Percentiles rank a stretch among this genome's conserved stretches.
Evolutionary conservation across 2,329 filamentous ascomycete species (phyloP).

Genomic region (Gyromitra esculenta): DNA sequence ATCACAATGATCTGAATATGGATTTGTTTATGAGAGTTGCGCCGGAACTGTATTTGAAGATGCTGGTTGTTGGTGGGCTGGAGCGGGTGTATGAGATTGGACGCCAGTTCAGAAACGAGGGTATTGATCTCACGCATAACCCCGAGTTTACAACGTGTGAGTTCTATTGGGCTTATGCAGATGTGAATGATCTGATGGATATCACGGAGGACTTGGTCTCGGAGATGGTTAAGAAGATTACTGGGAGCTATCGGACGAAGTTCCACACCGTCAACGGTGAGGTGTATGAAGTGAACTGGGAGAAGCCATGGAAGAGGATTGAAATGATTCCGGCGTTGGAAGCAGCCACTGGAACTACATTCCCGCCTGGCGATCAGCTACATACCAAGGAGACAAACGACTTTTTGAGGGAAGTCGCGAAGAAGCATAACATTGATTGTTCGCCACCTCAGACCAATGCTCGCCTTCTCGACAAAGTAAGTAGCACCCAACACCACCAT

Average conservation of each 20-base stretch:
- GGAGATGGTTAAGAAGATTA: constrained; percentile 85
- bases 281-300: constrained; percentile 93
- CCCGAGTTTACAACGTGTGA: constrained; percentile 98
- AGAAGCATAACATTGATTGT: constrained; percentile 92
- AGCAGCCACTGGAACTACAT: constrained; percentile 88
- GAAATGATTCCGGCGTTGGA: constrained; percentile 97
- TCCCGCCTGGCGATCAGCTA: constrained; percentile 86
- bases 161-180: constrained; percentile 94
- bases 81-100: constrained; percentile 96
- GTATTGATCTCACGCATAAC: constrained; percentile 93
- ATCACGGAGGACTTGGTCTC: constrained; percentile 94
- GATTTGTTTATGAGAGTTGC: constrained; percentile 95
- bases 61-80: constrained; percentile 90
- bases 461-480: constrained; percentile 86
- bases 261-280: constrained; percentile 78
- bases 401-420: constrained; percentile 83
- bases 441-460: constrained; percentile 89
- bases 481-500: background rate
- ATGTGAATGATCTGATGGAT: constrained; percentile 89
- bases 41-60: constrained; percentile 96
- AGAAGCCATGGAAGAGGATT: constrained; percentile 88
- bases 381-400: constrained; percentile 89
- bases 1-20: constrained; percentile 96
- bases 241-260: constrained; percentile 81
- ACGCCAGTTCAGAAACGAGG: constrained; percentile 94